Evolutionary conservation across 2,329 filamentous ascomycete genomes (phyloP), one percentile per base, ranked within the genome.

Genomic region (Colletotrichum eremochloae): DNA sequence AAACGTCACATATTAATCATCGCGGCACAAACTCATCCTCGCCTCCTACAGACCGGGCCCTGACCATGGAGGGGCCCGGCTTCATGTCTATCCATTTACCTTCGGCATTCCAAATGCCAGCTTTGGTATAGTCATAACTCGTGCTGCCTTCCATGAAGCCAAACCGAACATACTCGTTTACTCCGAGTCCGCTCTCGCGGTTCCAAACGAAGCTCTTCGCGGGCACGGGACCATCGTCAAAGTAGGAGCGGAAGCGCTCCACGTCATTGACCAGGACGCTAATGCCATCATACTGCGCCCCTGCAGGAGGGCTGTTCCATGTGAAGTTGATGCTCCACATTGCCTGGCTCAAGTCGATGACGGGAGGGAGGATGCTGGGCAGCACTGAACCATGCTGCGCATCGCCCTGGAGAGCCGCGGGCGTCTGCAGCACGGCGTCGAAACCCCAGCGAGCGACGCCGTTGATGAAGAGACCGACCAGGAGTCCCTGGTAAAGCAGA

Each of bases 381-480:
- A 96, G 85, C 0, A 89, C 82, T 0, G 90, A 91, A 14, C 90
- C 89, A 48, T 88, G 81, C 71, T 91, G 88, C 0, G 89, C 90
- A 75, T 93, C 91, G n/a, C 90, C 91, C 66, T 91, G 90, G 33
- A 99, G 83, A 0, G 91, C 90, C 0, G 82, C 87, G 0, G 93
- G 90, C 0, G 96, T 98, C 82, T 99, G 92, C 20, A 99, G 88
- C 58, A 99, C 90, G 1, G 93, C 88, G 74, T 94, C 95, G 80
- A 97, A 99, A 0, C 95, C 95, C 96, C 96, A 98, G 55, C 96
- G 89, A 5, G 95, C 96, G 72, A 97, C 91, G 64, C 96, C 96
- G 79, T 98, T 98, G 83, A 98, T 92, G 81, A 98, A 98, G 0
- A 98, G 87, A 0, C 96, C 96, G 9, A 98, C 84, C 0, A 99